Evolutionary conservation across 2,329 filamentous ascomycete species (phyloP), one percentile per base, ranked within the genome.

Genomic region (Talaromyces sp.): DNA sequence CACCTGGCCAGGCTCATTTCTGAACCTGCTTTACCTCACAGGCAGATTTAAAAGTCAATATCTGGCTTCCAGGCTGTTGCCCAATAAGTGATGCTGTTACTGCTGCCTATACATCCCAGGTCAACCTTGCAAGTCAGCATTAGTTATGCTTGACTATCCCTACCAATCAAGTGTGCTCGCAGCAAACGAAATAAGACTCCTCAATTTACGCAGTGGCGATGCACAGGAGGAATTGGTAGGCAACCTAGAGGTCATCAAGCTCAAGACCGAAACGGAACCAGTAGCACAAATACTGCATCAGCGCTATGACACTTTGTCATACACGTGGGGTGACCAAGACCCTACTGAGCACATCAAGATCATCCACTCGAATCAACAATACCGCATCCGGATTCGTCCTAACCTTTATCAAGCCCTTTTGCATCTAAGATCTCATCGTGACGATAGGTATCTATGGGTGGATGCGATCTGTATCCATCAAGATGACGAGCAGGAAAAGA

Each of bases 381-480:
- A 44, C n/a, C 40, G 42, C 25, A 58, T 58, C 40, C 37, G 25
- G 14, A 58, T 58, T 37, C 56, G 56, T 12, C 56, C 56, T 23
- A 58, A 58, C n/a, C 40, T 58, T 6, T 9, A 58, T 35, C 25
- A 44, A 37, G 56, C 56, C 3, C 60, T 61, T 55, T 23, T n/a
- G 14, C 46, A 54, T 23, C n/a, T 61, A 18, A 35, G 60, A 16
- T 31, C 25, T 23, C 60, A 54, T 25, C 25, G 52, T 5, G 25
- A 56, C 5, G 23, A 61, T 31, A 33, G 37, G 35, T 52, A 52
- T 23, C 39, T 70, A 3, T 70, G 69, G 69, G 60, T 68, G 11
- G 69, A 70, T 50, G 67, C 67, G 16, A 61, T 70, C 40, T 68
- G 63, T 39, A 68, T 70, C 58, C 67, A 70, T 37, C 67, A 70